Percentiles rank a stretch among this genome's conserved stretches.
These are phyloP conservation scores for Aspergillus transmontanensis DNA, from an alignment of 2,329 filamentous ascomycete species.

Conservation along the genomic window DNA sequence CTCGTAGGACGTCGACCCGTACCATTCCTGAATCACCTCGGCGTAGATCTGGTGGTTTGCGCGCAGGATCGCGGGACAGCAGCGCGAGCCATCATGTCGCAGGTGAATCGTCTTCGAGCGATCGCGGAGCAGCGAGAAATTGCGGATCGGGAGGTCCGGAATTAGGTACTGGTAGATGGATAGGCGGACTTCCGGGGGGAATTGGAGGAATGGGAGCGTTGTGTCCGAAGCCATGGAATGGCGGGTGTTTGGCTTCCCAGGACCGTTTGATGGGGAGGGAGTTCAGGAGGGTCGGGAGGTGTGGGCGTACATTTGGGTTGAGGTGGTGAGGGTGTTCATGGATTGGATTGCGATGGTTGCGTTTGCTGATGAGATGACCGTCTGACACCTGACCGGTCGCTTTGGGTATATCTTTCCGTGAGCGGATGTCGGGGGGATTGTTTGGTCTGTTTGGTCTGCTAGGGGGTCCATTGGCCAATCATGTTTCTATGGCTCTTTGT, in stretches of 20 bases:
- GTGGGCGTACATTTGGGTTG: neutral
- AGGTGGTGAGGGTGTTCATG: neutral
- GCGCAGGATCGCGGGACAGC: conserved; percentile 14
- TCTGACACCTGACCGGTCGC: neutral
- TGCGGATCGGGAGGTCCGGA: conserved; percentile 9
- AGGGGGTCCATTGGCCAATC: neutral
- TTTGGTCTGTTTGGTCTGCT: neutral
- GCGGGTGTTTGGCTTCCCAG: neutral
- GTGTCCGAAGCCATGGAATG: conserved; percentile 3
- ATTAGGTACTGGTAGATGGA: conserved; percentile 9
- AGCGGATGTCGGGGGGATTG: neutral
- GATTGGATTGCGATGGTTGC: neutral
- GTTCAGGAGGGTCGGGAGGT: neutral
- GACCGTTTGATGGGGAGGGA: neutral
- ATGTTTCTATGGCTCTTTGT: neutral
- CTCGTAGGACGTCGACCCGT: conserved; percentile 13
- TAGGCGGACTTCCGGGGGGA: conserved; percentile 11
- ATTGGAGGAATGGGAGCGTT: conserved; percentile 6
- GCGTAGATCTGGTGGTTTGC: conserved; percentile 12
- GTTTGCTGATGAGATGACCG: neutral
- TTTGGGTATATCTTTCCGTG: neutral
- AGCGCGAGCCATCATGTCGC: conserved; percentile 4
- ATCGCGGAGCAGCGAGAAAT: conserved; percentile 9
- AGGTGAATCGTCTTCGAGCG: conserved; percentile 3
- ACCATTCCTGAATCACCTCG: conserved; percentile 15